These are phyloP conservation scores for Xylariales sp. DNA, from an alignment of 2,329 filamentous ascomycete genomes.

Conservation along the genomic window DNA sequence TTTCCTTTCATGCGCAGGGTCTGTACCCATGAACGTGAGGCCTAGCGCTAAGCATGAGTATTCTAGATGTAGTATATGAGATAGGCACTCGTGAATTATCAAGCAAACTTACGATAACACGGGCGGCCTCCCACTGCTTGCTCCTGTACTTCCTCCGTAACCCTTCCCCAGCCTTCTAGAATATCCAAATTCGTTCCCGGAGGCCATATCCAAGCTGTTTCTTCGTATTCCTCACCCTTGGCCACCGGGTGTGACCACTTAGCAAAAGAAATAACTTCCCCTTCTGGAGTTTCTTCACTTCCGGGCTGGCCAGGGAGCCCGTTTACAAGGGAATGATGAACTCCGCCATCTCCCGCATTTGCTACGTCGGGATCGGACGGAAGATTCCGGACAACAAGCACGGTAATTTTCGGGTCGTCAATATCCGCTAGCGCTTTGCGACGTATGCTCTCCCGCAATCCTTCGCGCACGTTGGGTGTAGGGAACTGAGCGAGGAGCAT, in stretches of 20 bases:
- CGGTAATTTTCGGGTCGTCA: slow-evolving; percentile 38
- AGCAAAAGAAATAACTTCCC: slow-evolving; percentile 42
- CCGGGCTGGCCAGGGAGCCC: too few species aligned
- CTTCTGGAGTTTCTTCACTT: not conserved
- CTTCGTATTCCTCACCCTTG: slow-evolving; percentile 34
- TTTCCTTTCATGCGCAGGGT: slow-evolving; percentile 36
- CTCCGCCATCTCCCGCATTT: not conserved
- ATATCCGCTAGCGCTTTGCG: slow-evolving; percentile 44
- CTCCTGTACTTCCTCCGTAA: slow-evolving; percentile 35
- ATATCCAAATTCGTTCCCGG: slow-evolving; percentile 39
- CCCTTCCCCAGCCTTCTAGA: slow-evolving; percentile 36
- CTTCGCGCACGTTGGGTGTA: slow-evolving; percentile 34
- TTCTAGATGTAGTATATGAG: not conserved
- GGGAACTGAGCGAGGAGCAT: slow-evolving; percentile 46
- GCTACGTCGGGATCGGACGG: not conserved
- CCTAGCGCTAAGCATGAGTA: slow-evolving; percentile 25
- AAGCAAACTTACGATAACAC: slow-evolving; percentile 42
- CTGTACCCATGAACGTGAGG: slow-evolving; percentile 45
- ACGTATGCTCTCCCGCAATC: slow-evolving; percentile 33
- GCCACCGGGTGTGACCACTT: slow-evolving; percentile 44
- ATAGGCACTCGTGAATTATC: not conserved
- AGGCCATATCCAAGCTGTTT: slow-evolving; percentile 45
- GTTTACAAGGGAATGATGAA: not conserved
- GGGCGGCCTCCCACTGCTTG: slow-evolving; percentile 33
- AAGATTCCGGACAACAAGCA: slow-evolving; percentile 40